These are phyloP conservation scores for Viola odorata DNA, from an alignment of 345 rosid genomes.

Conservation along the genomic window DNA sequence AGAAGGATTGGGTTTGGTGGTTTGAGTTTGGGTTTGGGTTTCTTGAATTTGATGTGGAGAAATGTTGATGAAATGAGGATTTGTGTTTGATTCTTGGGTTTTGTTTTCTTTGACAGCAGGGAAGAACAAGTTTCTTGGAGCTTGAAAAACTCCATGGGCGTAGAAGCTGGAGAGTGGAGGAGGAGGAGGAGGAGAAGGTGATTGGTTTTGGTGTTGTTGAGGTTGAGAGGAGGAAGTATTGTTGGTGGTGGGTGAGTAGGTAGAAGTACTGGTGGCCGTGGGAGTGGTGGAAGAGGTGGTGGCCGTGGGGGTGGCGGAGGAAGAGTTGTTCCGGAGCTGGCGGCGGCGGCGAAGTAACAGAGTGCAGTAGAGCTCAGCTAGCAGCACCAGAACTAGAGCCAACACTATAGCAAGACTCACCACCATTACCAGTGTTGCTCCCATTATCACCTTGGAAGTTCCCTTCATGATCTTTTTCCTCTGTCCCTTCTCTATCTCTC, in stretches of 20 bases:
- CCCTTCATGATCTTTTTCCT: slow-evolving; percentile 45
- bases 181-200: slow-evolving; percentile 29
- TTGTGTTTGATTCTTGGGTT: slow-evolving; percentile 20
- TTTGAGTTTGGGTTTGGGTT: slow-evolving; percentile 20
- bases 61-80: slow-evolving; percentile 30
- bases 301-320: slow-evolving; percentile 19
- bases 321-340: slow-evolving; percentile 18
- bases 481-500: slow-evolving; percentile 6
- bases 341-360: slow-evolving; percentile 55
- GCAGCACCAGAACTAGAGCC: slow-evolving; percentile 59
- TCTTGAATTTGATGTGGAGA: slow-evolving; percentile 26
- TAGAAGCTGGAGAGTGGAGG: slow-evolving; percentile 44
- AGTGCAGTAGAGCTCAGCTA: slow-evolving; percentile 85
- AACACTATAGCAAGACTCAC: slow-evolving; percentile 67
- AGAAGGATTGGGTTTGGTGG: neutral
- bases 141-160: slow-evolving; percentile 60
- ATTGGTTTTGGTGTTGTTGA: slow-evolving; percentile 10
- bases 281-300: slow-evolving; percentile 15
- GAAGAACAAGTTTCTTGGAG: slow-evolving; percentile 51
- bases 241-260: neutral
- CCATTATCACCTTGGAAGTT: slow-evolving; percentile 75
- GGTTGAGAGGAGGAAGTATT: slow-evolving; percentile 21
- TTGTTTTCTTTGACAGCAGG: slow-evolving; percentile 30
- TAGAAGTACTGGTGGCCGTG: neutral
- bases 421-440: slow-evolving; percentile 78